Conservation (phyloP, 495 filamentous ascomycete genomes). For the Pseudotulostoma volvatum region DNA sequence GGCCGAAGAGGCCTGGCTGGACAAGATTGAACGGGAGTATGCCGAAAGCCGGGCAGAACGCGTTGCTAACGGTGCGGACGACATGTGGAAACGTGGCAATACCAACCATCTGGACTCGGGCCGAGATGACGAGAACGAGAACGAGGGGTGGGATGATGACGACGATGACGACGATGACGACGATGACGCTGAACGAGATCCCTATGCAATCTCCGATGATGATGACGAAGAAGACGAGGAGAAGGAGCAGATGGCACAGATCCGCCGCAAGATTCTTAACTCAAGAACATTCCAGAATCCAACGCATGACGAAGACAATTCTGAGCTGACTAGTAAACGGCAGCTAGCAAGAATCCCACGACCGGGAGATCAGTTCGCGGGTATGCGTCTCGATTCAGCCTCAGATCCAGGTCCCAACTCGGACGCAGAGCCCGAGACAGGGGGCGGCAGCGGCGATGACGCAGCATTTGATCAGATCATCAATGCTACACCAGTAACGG, state of each 20-base stretch:
- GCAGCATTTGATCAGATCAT: slow-evolving; percentile 80
- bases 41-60: slow-evolving; percentile 53
- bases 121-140: slow-evolving; percentile 36
- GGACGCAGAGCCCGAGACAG: slow-evolving; percentile 57
- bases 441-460: slow-evolving; percentile 52
- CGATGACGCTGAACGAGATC: slow-evolving; percentile 40
- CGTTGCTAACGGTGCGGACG: slow-evolving; percentile 38
- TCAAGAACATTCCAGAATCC: slow-evolving; percentile 75
- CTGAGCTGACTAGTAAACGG: slow-evolving; percentile 34
- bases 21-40: slow-evolving; percentile 79
- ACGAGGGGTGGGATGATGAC: slow-evolving; percentile 28
- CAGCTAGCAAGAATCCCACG: slow-evolving; percentile 40
- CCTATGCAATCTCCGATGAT: slow-evolving; percentile 58
- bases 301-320: slow-evolving; percentile 15
- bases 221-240: slow-evolving; percentile 65
- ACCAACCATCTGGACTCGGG: slow-evolving; percentile 46
- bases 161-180: slow-evolving; percentile 26
- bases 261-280: slow-evolving; percentile 63
- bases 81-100: slow-evolving; percentile 77
- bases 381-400: too few species aligned
- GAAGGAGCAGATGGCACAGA: slow-evolving; percentile 87
- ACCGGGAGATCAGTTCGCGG: too few species aligned
- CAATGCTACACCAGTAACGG: slow-evolving; percentile 69
- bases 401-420: slow-evolving; percentile 34
- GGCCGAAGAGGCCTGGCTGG: slow-evolving; percentile 73